phyloP scores from a whole-genome alignment of 148 eudicot genomes.

The Rhododendron kiyosumense region DNA sequence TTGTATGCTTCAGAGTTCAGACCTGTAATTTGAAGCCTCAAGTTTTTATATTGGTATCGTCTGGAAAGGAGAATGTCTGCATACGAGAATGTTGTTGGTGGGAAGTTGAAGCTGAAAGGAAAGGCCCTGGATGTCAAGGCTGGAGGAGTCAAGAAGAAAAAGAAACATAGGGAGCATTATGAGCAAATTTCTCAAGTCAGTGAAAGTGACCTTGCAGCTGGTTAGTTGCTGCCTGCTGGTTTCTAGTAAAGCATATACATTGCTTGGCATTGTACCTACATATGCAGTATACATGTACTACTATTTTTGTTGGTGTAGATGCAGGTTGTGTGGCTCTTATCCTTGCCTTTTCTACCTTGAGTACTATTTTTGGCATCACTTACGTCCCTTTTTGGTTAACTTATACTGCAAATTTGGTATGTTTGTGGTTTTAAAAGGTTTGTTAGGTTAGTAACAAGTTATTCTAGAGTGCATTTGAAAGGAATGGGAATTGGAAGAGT shows the following conservation, averaged over 20 bases:
- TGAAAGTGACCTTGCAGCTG: slow-evolving; percentile 43
- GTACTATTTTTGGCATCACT: background rate
- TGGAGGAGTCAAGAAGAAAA: slow-evolving; percentile 68
- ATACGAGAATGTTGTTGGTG: slow-evolving; percentile 74
- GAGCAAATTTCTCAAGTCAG: slow-evolving; percentile 39
- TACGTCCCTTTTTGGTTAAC: background rate
- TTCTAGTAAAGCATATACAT: background rate
- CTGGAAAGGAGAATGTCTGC: slow-evolving; percentile 49
- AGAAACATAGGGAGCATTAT: slow-evolving; percentile 53
- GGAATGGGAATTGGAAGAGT: background rate
- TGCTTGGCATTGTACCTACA: background rate
- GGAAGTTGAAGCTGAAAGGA: slow-evolving; percentile 89
- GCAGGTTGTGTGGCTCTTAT: background rate
- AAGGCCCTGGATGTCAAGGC: slow-evolving; percentile 83
- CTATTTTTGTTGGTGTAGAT: background rate
- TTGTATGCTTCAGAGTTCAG: background rate
- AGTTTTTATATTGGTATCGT: background rate
- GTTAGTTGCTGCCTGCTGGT: slow-evolving; percentile 23
- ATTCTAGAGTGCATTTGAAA: background rate
- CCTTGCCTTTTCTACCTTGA: background rate
- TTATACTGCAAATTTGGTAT: background rate
- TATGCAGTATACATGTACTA: background rate
- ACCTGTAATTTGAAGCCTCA: background rate
- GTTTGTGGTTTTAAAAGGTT: background rate
- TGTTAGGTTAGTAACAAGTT: background rate